Conservation (phyloP, 176 grass and related monocot genomes). For the barley (Hordeum vulgare) region DNA sequence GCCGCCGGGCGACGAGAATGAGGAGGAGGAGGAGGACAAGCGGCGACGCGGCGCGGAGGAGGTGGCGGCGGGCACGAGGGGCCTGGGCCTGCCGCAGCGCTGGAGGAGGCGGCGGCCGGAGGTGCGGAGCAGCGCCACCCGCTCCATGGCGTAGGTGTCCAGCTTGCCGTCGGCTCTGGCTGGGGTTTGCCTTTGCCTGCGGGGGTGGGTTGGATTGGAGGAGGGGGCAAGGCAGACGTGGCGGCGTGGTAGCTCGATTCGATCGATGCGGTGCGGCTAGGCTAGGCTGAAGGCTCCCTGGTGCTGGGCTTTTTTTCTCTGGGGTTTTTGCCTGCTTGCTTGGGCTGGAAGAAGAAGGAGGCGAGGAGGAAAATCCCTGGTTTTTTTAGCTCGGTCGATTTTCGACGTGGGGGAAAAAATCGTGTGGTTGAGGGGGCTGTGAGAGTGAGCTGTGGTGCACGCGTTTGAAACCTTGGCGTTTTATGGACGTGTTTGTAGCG, state of each 20-base stretch:
- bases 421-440: neutral
- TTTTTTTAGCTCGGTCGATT: slow-evolving; percentile 2
- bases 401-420: neutral
- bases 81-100: slow-evolving; percentile 32
- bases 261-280: slow-evolving; percentile 18
- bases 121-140: slow-evolving; percentile 82
- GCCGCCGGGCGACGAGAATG: slow-evolving; percentile 20
- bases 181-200: neutral
- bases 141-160: slow-evolving; percentile 70
- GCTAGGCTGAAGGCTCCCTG: too few species aligned
- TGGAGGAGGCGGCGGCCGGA: slow-evolving; percentile 56
- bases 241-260: slow-evolving; percentile 18
- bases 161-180: slow-evolving; percentile 23
- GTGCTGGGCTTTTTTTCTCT: slow-evolving; percentile 20
- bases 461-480: neutral
- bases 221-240: slow-evolving; percentile 2
- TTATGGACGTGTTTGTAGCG: slow-evolving; percentile 20
- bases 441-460: neutral
- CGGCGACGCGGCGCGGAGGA: neutral
- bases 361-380: neutral
- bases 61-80: slow-evolving; percentile 28
- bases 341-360: slow-evolving; percentile 33
- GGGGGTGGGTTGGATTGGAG: neutral
- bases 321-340: neutral
- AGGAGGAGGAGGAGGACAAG: neutral